Evolutionary conservation across 768 basidiomycete genomes (phyloP), one percentile per base, ranked within the genome.

Genomic region (Termitomyces sp.): DNA sequence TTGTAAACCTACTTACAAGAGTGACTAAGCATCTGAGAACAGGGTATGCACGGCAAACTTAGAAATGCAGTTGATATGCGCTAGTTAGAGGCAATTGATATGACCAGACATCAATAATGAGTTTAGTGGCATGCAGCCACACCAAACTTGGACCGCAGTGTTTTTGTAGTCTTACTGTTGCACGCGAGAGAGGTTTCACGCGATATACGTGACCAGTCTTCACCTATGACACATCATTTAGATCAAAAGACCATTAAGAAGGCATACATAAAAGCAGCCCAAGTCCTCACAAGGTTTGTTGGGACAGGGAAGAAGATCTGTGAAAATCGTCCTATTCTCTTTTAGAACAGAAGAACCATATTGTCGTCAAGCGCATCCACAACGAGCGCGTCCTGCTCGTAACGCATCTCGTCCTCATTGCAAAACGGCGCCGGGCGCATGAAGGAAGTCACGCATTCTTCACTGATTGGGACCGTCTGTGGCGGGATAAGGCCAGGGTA

Each of bases 191-290:
- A n/a, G n/a, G n/a, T n/a, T n/a, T n/a, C n/a, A n/a, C n/a, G n/a
- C n/a, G n/a, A n/a, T n/a, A n/a, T n/a, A 96, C 85, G 67, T 96
- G 94, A 0, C 92, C 94, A 4, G 81, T 76, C 80, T 90, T 85
- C 52, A 82, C 81, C 67, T 90, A 87, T 1, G 89, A 86, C 5
- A 88, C 77, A 64, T 90, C 92, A 55, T 71, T 77, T 93, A 62
- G n/a, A 32, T n/a, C n/a, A n/a, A n/a, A n/a, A n/a, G n/a, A n/a
- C n/a, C n/a, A n/a, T n/a, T n/a, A n/a, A n/a, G n/a, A 29, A 56
- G 56, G 70, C 83, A 27, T 63, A 89, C 90, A 52, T 88, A 67
- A 94, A 96, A 5, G 84, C 81, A 9, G 79, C 73, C 92, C 91
- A 94, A 56, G 79, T 79, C 60, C 86, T 79, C 50, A 95, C 88